Evolutionary conservation across 441 rosid species (phyloP).

Genomic region (Gossypium davidsonii): DNA sequence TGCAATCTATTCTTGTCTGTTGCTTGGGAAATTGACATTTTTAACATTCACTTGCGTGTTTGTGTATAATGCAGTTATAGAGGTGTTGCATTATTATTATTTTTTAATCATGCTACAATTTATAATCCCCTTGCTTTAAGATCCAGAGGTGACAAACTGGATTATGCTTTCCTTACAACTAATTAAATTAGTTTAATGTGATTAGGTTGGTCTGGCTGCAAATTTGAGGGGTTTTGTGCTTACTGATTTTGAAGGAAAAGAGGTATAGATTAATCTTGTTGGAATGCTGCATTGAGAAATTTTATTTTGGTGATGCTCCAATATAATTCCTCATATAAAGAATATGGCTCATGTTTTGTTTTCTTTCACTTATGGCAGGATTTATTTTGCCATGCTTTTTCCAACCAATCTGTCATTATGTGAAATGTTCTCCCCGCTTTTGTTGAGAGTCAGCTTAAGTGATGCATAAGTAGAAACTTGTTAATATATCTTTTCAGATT

Average conservation of each 20-base stretch:
- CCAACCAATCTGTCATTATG: not conserved
- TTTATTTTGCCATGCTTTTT: not conserved
- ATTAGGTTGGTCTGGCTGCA: slow-evolving; percentile 87
- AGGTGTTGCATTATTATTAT: not conserved
- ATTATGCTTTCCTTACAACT: slow-evolving; percentile 10
- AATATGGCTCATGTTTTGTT: not conserved
- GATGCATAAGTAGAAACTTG: not conserved
- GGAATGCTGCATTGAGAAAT: slow-evolving; percentile 3
- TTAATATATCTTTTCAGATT: not conserved
- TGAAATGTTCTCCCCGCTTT: not conserved
- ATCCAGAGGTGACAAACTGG: not conserved
- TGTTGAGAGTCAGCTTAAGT: not conserved
- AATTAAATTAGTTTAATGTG: slow-evolving; percentile 13
- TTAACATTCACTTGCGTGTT: not conserved
- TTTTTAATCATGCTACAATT: not conserved
- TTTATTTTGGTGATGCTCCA: slow-evolving; percentile 2
- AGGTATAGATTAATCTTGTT: slow-evolving; percentile 38
- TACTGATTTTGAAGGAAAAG: slow-evolving; percentile 56
- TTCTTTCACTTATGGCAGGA: not conserved
- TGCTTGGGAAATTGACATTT: slow-evolving; percentile 2
- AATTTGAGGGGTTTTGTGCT: slow-evolving; percentile 74
- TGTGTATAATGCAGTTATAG: not conserved
- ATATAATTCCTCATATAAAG: not conserved
- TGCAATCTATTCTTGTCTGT: not conserved
- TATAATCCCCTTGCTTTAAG: not conserved